Percentiles rank a stretch among this genome's conserved stretches.
phyloP scores from a whole-genome alignment of 495 filamentous ascomycete species.

The Tuber magnatum region DNA sequence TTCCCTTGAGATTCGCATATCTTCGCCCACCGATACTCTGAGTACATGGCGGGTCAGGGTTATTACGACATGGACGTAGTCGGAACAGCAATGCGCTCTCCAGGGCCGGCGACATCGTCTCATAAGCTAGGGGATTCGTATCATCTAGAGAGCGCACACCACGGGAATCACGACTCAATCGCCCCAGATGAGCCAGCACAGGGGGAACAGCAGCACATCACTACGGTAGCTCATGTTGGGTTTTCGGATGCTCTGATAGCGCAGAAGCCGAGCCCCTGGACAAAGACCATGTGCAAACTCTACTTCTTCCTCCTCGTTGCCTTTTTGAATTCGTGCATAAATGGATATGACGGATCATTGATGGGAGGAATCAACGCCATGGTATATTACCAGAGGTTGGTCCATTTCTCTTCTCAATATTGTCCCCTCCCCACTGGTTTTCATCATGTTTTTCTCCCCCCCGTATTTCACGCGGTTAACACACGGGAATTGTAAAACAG shows the following conservation, averaged over 20 bases:
- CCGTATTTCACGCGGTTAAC: background rate
- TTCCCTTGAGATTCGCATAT: background rate
- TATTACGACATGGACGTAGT: constrained; percentile 29
- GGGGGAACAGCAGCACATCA: constrained; percentile 34
- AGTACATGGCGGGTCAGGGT: constrained; percentile 7
- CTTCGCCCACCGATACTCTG: background rate
- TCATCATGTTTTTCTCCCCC: background rate
- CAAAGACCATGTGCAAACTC: constrained; percentile 42
- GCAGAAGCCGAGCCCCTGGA: constrained; percentile 43
- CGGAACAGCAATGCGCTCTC: background rate
- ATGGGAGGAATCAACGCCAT: constrained; percentile 52
- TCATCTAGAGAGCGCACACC: constrained; percentile 26
- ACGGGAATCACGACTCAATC: constrained; percentile 28
- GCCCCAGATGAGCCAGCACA: constrained; percentile 28
- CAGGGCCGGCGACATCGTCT: constrained; percentile 12
- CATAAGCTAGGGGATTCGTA: constrained; percentile 24
- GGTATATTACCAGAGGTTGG: constrained; percentile 43
- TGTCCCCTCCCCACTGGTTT: background rate
- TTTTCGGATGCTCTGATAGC: constrained; percentile 37
- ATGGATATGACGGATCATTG: constrained; percentile 55
- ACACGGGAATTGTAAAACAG: constrained; percentile 12
- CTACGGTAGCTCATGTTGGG: constrained; percentile 35
- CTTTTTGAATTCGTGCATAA: constrained; percentile 49
- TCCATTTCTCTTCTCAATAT: constrained; percentile 4
- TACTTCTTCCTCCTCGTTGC: constrained; percentile 44